Conservation (phyloP, 768 basidiomycete species). For the Rossbeevera mucosa region DNA sequence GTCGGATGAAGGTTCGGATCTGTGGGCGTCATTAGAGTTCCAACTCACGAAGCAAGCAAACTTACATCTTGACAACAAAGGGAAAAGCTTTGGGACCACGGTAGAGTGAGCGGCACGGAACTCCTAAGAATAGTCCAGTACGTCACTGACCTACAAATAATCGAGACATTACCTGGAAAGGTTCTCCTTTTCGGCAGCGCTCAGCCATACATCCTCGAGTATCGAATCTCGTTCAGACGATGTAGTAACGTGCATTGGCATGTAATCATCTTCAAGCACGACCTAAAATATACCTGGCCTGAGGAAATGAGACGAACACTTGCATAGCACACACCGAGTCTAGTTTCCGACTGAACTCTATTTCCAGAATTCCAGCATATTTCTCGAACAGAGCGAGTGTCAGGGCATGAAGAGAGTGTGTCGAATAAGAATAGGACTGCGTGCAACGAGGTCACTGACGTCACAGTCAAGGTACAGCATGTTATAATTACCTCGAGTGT, state of each 20-base stretch:
- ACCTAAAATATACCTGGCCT: conserved; percentile 45
- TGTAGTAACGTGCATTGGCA: conserved; percentile 73
- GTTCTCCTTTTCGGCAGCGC: conserved; percentile 56
- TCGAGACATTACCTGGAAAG: conserved; percentile 43
- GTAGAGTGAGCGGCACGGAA: conserved; percentile 64
- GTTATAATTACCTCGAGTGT: conserved; percentile 71
- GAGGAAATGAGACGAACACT: neutral
- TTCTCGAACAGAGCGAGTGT: conserved; percentile 88
- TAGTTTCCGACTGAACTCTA: conserved; percentile 75
- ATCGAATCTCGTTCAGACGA: conserved; percentile 64
- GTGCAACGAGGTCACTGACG: conserved; percentile 5
- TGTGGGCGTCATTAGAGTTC: conserved; percentile 29
- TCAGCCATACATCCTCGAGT: conserved; percentile 81
- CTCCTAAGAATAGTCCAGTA: conserved; percentile 39
- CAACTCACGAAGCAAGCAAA: neutral
- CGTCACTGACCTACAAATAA: neutral
- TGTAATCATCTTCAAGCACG: conserved; percentile 80
- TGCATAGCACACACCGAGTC: conserved; percentile 54
- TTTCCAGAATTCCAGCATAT: conserved; percentile 77
- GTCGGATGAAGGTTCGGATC: conserved; percentile 86
- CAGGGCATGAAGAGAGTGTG: conserved; percentile 74
- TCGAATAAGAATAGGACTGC: conserved; percentile 87
- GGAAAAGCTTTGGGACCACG: conserved; percentile 95
- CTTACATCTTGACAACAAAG: conserved; percentile 85
- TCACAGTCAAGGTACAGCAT: neutral